Base-by-base conservation (phyloP, 208 protist genomes). In the Leishmania aethiopica region DNA sequence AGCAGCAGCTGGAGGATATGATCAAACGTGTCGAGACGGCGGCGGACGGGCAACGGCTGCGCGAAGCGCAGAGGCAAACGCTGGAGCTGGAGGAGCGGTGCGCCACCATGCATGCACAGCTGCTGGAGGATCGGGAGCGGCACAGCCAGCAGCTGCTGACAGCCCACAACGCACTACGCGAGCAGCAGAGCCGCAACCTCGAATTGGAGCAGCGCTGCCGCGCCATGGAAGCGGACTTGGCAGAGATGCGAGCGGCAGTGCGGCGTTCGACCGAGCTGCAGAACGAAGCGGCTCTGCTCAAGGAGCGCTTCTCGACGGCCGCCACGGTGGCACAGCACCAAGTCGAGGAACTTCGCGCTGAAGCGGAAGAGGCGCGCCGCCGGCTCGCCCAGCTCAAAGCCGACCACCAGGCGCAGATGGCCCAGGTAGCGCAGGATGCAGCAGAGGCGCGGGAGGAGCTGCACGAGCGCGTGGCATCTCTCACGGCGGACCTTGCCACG, bases 191-290 rank as follows among this genome's bases (percentile, higher is more conserved):
- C 25, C 91, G 89, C 62, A 88, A 88, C 51, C 64, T 94, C 35
- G 91, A 94, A 71, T 79, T 96, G 7, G 94, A 94, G 89, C 92
- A 96, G 87, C 94, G 90, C 32, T 86, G 85, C 76, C 91, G 90
- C 37, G 77, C 88, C 25, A 84, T 91, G 79, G 91, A 92, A 73
- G 75, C 85, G 25, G 94, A 96, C 70, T 51, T 94, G 13, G 76
- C 79, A 1, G 86, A 95, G 74, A 92, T 95, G 89, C 94, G 91
- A 28, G 76, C 89, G 1, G 77, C 93, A 13, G 87, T 96, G 78
- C 92, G 91, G 69, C 88, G 91, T 7, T 90, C 91, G 2, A 74
- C 86, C 5, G 91, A 93, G 42, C 82, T 96, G 76, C 94, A 97
- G 75, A 93, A 92, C 71, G 93, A 95, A 37, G 92, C 92, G 1